Base-by-base conservation (phyloP, 805 yeast genomes). In the Candida cerambycidarum region DNA sequence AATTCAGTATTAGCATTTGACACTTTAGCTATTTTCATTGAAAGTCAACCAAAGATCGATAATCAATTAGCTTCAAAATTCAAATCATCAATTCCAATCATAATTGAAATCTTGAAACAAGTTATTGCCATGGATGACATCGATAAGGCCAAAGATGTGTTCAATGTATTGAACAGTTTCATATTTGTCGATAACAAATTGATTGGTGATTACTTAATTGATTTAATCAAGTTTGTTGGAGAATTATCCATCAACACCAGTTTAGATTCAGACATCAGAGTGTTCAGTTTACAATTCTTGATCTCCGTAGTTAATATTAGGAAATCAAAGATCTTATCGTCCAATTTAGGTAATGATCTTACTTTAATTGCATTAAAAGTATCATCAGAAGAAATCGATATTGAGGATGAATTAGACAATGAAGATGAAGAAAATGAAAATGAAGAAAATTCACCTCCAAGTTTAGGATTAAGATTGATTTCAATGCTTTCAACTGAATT, bases 381-480 rank as follows among this genome's bases (percentile, higher is more conserved):
- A 50, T 84, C 93, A 17, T 76, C 89, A 49, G 96, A 88, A 66
- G 81, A 78, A 55, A 63, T 68, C 40, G 95, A 85, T 55, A 80
- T 83, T 42, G 93, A 85, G 52, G 84, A 80, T 34, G 92, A 85
- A 60, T 74, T 85, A 51, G 80, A 80, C 50, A 82, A 79, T 46
- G 92, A 85, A 56, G 90, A 85, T 50, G 96, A 87, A 59, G 95
- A 89, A 55, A 92, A 87, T 53, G 97, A 89, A 64, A 89, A 88
- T 59, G 97, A 89, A 68, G 98, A 92, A 66, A 85, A 81, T 57
- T 77, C 82, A 42, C 95, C 96, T 43, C 66, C 82, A 33, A 64
- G 84, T 39, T 75, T 89, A 51, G 96, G 95, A 12, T 75, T 89
- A 55, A 80, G 96, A 67, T 71, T 92, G 45, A 63, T 93, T 41